phyloP scores from a whole-genome alignment of 345 rosid genomes.

The Salix brachista region DNA sequence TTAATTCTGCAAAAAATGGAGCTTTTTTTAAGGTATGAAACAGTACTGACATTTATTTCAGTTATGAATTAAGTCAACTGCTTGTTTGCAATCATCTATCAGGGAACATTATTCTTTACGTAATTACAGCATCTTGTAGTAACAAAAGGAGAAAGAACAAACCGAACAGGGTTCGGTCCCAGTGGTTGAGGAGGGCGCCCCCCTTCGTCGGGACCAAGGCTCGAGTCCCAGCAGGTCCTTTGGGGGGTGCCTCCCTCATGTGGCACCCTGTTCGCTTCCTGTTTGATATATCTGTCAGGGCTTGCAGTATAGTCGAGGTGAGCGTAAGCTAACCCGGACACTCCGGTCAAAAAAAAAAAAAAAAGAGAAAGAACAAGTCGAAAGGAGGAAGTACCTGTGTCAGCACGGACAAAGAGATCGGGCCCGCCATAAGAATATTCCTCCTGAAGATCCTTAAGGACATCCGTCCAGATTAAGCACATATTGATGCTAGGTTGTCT shows the following conservation, averaged over 20 bases:
- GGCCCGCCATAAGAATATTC: constrained; percentile 30
- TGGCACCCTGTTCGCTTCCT: no score
- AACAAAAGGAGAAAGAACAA: neutral
- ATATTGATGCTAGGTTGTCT: neutral
- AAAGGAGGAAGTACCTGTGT: constrained; percentile 36
- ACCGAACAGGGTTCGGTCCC: no score
- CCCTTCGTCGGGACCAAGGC: no score
- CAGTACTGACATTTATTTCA: neutral
- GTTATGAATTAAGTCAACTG: neutral
- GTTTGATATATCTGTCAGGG: no score
- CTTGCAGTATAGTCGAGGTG: no score
- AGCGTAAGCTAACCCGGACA: no score
- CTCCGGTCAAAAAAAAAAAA: no score
- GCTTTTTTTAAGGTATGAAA: no score
- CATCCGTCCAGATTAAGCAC: constrained; percentile 63
- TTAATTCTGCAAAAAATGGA: constrained; percentile 37
- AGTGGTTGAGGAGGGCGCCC: no score
- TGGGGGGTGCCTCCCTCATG: no score
- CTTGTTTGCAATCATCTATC: neutral
- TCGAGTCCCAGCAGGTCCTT: no score
- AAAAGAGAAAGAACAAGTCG: neutral
- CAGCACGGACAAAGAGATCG: constrained; percentile 40
- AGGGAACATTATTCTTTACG: neutral
- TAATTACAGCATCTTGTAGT: neutral
- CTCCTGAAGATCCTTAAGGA: constrained; percentile 51